Percentiles rank a stretch among this genome's conserved stretches.
Conservation (phyloP, 108 stramenopile species). For the Conticribra weissflogii region DNA sequence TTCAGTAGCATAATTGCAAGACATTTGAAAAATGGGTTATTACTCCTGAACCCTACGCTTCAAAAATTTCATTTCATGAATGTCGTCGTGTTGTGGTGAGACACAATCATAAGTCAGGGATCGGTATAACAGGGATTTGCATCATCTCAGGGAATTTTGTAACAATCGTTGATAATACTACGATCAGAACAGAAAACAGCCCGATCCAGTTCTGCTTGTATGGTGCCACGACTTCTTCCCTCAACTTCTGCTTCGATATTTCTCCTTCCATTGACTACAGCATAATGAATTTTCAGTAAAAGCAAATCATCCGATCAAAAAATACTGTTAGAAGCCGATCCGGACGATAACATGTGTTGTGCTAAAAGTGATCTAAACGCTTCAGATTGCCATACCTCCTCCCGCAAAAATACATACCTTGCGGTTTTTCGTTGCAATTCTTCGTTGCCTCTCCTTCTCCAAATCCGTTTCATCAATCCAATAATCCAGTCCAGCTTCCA, state of each 20-base stretch:
- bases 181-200: constrained; percentile 68
- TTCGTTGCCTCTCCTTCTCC: constrained; percentile 45
- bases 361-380: background rate
- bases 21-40: too few species aligned
- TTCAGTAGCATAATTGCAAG: too few species aligned
- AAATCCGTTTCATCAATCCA: constrained; percentile 85
- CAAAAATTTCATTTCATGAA: too few species aligned
- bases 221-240: constrained; percentile 73
- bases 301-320: background rate
- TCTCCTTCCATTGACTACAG: constrained; percentile 59
- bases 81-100: too few species aligned
- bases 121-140: constrained; percentile 63
- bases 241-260: constrained; percentile 72
- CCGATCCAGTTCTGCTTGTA: constrained; percentile 93
- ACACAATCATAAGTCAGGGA: constrained; percentile 71
- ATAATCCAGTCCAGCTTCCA: constrained; percentile 81
- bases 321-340: background rate
- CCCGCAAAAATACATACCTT: constrained; percentile 35
- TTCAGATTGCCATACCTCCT: background rate
- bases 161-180: constrained; percentile 63
- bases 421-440: constrained; percentile 57
- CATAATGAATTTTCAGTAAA: background rate
- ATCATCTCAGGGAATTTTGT: constrained; percentile 81
- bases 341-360: background rate
- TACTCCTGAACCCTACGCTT: too few species aligned